Conservation (phyloP, 1,284 basidiomycete genomes). For the Pseudozyma sp. region DNA sequence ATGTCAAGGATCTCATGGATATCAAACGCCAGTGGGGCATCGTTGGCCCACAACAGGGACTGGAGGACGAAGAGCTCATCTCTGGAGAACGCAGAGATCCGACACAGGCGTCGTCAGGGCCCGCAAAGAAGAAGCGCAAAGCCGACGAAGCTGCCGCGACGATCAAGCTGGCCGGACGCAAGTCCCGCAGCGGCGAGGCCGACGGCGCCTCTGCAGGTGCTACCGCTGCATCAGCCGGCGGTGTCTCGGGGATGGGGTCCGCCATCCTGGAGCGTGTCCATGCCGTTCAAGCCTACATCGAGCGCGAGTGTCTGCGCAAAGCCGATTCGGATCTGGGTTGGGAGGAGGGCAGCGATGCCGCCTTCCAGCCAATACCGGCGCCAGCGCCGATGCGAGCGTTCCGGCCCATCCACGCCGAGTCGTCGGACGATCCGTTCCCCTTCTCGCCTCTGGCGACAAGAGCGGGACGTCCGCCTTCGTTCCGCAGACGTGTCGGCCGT, state of each 20-base stretch:
- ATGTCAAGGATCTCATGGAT: constrained; percentile 55
- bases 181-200: constrained; percentile 44
- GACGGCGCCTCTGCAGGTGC: constrained; percentile 29
- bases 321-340: constrained; percentile 61
- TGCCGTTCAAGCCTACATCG: constrained; percentile 65
- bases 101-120: constrained; percentile 34
- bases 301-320: constrained; percentile 61
- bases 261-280: constrained; percentile 64
- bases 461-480: constrained; percentile 64
- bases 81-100: constrained; percentile 58
- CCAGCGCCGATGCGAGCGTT: constrained; percentile 59
- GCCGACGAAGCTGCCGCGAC: constrained; percentile 55
- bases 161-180: constrained; percentile 55
- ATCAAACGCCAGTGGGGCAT: constrained; percentile 65
- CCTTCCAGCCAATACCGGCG: constrained; percentile 61
- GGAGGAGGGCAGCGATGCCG: constrained; percentile 65
- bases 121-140: constrained; percentile 64
- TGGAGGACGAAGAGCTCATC: constrained; percentile 65
- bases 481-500: constrained; percentile 65
- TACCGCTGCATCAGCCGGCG: constrained; percentile 31
- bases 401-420: constrained; percentile 64
- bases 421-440: constrained; percentile 30
- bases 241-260: constrained; percentile 72
- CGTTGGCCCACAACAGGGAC: constrained; percentile 51
- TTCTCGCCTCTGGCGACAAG: constrained; percentile 48